Percentiles rank a stretch among this genome's conserved stretches.
Evolutionary conservation across 345 rosid genomes (phyloP).

Genomic region (Citrus sp.): DNA sequence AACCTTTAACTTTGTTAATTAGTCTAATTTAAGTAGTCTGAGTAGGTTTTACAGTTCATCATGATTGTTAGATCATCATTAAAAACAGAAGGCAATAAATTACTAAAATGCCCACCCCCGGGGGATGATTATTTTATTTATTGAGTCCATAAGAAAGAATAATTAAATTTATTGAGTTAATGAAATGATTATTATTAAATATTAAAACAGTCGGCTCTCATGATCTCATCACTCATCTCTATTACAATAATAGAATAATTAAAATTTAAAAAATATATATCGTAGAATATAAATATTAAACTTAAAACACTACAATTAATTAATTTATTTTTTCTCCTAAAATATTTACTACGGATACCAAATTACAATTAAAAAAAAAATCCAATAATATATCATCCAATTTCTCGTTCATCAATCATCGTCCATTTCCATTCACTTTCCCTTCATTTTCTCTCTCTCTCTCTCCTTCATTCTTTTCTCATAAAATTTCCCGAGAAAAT

Average conservation of each 20-base stretch:
- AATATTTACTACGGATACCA: neutral
- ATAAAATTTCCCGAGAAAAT: conserved; percentile 27
- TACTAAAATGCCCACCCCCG: neutral
- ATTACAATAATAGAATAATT: neutral
- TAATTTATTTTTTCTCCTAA: neutral
- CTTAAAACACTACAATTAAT: neutral
- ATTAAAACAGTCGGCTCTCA: neutral
- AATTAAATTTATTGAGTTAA: no score
- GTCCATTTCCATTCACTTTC: conserved; percentile 10
- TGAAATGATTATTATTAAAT: neutral
- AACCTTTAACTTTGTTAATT: neutral
- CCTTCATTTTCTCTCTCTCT: neutral
- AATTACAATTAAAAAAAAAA: neutral
- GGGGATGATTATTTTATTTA: neutral
- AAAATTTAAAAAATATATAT: no score
- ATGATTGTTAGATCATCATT: neutral
- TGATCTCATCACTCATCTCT: neutral
- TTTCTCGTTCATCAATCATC: conserved; percentile 6
- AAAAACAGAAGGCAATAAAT: neutral
- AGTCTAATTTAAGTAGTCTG: neutral
- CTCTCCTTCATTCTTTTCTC: conserved; percentile 5
- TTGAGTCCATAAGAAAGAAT: neutral
- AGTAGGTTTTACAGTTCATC: neutral
- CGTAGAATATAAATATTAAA: no score
- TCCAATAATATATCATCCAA: conserved; percentile 1